Evolutionary conservation across 768 basidiomycete genomes (phyloP), one percentile per base, ranked within the genome.

Genomic region (Lenzites betulinus): DNA sequence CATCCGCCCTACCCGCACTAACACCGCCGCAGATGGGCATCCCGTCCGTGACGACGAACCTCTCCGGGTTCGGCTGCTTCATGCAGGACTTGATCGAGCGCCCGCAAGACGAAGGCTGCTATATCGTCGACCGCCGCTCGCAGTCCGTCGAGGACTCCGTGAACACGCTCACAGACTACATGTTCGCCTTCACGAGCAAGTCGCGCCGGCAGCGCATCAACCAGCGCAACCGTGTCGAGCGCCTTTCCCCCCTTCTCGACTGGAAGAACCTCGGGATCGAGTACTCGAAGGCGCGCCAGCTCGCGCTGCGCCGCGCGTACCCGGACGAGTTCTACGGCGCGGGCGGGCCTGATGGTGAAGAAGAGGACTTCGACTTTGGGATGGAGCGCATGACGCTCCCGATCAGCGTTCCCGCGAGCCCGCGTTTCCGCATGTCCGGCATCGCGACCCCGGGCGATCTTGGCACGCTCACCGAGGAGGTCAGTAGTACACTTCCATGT

Each of bases 241-340:
- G 97, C 26, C 81, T 99, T 18, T 89, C 87, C 51, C 96, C 96
- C 16, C 75, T 99, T 58, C 79, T 99, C 60, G 97, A 99, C 73
- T 98, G 97, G 97, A 99, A 99, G 79, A 93, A 93, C 70, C 79
- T 99, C 30, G 97, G 97, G 2, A 84, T 98, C 63, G 97, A 99
- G 75, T 99, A 99, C 75, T 88, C 89, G 73, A 99, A 98, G 79
- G 91, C 93, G 25, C 79, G 97, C 42, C 95, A 96, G 75, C 78
- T 98, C 52, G 93, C 93, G 18, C 79, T 99, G 60, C 79, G 96
- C 66, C 81, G 96, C 35, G 97, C 96, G 16, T 98, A 99, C 72
- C 97, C 97, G 1, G 95, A 98, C 66, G 87, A 90, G 55, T 98
- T 97, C 78, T 82, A 87, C 66, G 86, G 85, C 42, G 73, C 71